Evolutionary conservation across 371 early-diverging fungal genomes (phyloP), one percentile per base, ranked within the genome.

Genomic region (Coemansia linderi): DNA sequence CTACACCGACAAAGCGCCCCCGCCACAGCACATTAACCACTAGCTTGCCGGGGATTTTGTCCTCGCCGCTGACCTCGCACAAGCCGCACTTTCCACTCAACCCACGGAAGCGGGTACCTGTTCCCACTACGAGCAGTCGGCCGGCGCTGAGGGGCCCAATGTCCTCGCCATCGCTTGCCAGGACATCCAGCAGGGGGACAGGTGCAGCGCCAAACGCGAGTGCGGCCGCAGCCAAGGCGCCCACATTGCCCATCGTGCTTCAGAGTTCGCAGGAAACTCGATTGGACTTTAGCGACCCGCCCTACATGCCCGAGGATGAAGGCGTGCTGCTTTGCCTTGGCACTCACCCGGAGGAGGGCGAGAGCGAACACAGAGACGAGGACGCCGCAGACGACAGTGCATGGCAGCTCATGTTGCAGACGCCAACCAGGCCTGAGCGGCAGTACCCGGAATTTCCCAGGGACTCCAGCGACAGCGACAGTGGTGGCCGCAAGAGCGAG

Each of bases 251-350:
- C 22, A 36, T 33, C 46, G 12, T 24, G 17, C 17, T 15, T 56
- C 29, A 50, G 15, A 77, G 78, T 48, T 77, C 78, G 37, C 78
- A 77, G 41, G 74, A 69, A 46, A 77, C 78, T 17, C 73, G 59
- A 22, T 5, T 77, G 27, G 78, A 77, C 40, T 69, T 63, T 29
- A 77, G 78, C 44, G 78, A 77, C 39, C 46, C 50, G 19, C n/a
- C 44, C n/a, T 54, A 29, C 54, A n/a, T 65, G 10, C 69, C 73
- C 7, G 48, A 33, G 7, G 73, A 65, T 0, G 50, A 29, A 10
- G 60, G 38, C 0, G 63, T 54, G 0, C 38, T 65, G 67, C 59
- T 73, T 27, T 77, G 78, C 24, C 70, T 73, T 12, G 69, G 54
- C 12, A 66, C 74, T 0, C 66, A 73, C 46, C 15, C 65, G 4